These are phyloP conservation scores for Stephania japonica DNA, from an alignment of 164 flowering plant genomes.

Conservation along the genomic window DNA sequence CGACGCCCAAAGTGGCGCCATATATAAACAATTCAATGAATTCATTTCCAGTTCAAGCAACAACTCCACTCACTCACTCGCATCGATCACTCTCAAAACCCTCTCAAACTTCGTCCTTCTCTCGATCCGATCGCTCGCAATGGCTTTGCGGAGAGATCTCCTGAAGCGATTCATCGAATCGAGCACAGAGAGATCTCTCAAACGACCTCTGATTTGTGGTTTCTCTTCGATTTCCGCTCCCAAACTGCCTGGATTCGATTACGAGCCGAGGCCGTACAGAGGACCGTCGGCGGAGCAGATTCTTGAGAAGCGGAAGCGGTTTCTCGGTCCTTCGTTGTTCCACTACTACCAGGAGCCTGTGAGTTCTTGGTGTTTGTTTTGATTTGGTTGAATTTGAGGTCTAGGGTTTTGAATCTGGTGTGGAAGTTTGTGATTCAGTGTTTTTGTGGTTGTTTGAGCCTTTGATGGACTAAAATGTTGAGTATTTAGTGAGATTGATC, in stretches of 20 bases:
- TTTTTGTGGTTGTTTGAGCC: not conserved
- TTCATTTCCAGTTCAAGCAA: not conserved
- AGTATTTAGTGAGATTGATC: not conserved
- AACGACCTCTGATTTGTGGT: conserved; percentile 5
- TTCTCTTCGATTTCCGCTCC: conserved; percentile 32
- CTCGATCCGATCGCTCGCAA: conserved; percentile 6
- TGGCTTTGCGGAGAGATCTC: conserved; percentile 29
- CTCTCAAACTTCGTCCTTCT: not conserved
- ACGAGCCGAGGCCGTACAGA: conserved; percentile 58
- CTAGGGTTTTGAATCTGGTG: not conserved
- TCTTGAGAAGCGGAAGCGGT: conserved; percentile 65
- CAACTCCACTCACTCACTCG: no score
- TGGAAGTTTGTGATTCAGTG: not conserved
- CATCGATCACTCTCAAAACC: not conserved
- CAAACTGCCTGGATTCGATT: conserved; percentile 65
- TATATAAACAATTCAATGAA: not conserved
- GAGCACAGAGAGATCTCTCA: conserved; percentile 9
- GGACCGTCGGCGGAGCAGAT: conserved; percentile 76
- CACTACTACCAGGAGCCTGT: conserved; percentile 88
- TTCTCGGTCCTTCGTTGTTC: conserved; percentile 79
- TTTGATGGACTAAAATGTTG: not conserved
- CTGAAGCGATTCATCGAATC: conserved; percentile 21
- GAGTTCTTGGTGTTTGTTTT: conserved; percentile 13
- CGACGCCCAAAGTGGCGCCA: not conserved
- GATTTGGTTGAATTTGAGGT: not conserved